Conservation (phyloP, 108 stramenopile species). For the Aurantiochytrium sp. region DNA sequence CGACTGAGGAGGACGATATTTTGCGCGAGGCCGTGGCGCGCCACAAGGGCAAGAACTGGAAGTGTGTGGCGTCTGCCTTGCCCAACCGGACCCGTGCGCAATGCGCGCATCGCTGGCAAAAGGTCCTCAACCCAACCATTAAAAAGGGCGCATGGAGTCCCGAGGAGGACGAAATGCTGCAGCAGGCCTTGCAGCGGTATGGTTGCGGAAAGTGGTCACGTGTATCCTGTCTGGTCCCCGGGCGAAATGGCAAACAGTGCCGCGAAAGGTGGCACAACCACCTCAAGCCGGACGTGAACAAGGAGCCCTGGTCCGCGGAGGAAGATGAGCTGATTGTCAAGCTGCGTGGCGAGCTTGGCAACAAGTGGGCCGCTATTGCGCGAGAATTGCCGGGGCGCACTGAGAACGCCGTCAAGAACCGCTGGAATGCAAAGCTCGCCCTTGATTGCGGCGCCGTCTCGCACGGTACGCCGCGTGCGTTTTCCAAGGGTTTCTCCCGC, state of each 20-base stretch:
- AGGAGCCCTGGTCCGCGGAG: constrained; percentile 32
- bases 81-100: constrained; percentile 46
- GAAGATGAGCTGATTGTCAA: constrained; percentile 29
- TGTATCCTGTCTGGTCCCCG: constrained; percentile 22
- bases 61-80: constrained; percentile 69
- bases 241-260: constrained; percentile 44
- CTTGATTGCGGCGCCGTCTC: not conserved
- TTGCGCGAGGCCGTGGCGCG: constrained; percentile 40
- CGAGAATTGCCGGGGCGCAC: constrained; percentile 7
- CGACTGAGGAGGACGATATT: constrained; percentile 59
- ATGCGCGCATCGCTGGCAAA: constrained; percentile 37
- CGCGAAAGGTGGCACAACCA: constrained; percentile 43
- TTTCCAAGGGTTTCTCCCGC: not conserved
- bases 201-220: constrained; percentile 28
- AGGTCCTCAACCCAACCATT: constrained; percentile 33
- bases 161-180: constrained; percentile 29
- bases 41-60: constrained; percentile 77
- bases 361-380: constrained; percentile 34
- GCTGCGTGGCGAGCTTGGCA: constrained; percentile 28
- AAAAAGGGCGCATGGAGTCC: constrained; percentile 21
- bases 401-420: constrained; percentile 37
- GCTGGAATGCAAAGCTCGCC: constrained; percentile 27
- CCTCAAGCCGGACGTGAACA: constrained; percentile 29
- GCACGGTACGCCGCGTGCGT: not conserved
- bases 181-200: not conserved